Base-by-base conservation (phyloP, 2,329 filamentous ascomycete genomes). In the Colletotrichum simmondsii region DNA sequence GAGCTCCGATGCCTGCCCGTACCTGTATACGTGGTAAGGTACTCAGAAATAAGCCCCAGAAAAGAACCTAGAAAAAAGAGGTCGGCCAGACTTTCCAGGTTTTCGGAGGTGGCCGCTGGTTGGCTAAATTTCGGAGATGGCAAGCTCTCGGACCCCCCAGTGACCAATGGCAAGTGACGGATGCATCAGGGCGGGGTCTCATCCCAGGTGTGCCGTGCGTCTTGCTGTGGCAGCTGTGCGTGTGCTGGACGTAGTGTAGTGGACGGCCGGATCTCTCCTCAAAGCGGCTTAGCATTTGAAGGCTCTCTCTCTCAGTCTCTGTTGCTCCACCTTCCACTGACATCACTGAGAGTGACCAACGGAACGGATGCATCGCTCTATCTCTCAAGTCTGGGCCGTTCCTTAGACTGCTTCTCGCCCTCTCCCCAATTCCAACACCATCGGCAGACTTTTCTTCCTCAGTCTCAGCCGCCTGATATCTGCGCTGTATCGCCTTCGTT, bases 331-430 rank as follows among this genome's bases (percentile, higher is more conserved):
- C 62, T 57, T 42, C 60, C 66, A 57, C 71, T 73, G 71, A 73
- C 71, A 73, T 73, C 71, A 73, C 71, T 67, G 53, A 73, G 68
- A 72, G 70, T 28, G 64, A 49, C 10, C 10, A 28, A 72, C 59
- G 65, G 69, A 65, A 72, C 59, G 65, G 69, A 65, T 73, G 66
- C 67, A 69, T 73, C 71, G 37, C 53, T 54, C 37, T 69, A 70
- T 70, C 67, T 71, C 24, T 30, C 62, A 6, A 19, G 37, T 42
- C 37, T 42, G 37, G 37, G 16, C 37, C 8, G 37, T 42, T 42
- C 37, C 19, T 49, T 49, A 49, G 42, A 49, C 42, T 22, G 42
- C n/a, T 49, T 49, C 42, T 49, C 42, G 42, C 42, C 42, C 42
- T 49, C 32, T 42, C 35, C 35, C 60, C 66, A 70, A 56, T 61